Evolutionary conservation across 208 protist genomes (phyloP), one percentile per base, ranked within the genome.

Genomic region (Acanthamoeba castellanii): DNA sequence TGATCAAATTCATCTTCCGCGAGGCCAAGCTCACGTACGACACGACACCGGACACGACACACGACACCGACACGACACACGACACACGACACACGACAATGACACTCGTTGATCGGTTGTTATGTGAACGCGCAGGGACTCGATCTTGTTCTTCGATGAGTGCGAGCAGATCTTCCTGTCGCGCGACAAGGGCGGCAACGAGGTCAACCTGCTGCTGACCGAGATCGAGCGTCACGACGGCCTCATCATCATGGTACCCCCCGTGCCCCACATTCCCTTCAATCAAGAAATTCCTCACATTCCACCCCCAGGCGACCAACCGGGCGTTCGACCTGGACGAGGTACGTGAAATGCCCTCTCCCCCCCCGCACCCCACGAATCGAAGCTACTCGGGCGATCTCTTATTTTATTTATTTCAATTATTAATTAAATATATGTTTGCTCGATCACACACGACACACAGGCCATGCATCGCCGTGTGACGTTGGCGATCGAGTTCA

Each of bases 81-180:
- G 37, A 42, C 37, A 42, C 37, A 42, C 37, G 37, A 42, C 37
- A 42, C 37, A 42, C 37, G 37, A 42, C 37, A 42, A 18, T 5
- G 16, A 57, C 52, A 57, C 52, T 0, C 16, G 14, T 5, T 57
- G 52, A 57, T 18, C 52, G 14, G 11, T 11, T 5, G 52, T n/a
- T n/a, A n/a, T 42, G 16, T 57, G 52, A 57, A 20, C 13, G 50
- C 16, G 52, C 52, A 57, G 52, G 61, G 61, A 68, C 61, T 68
- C 96, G 42, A 93, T 96, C 70, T 47, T 96, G 27, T 96, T 96
- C 59, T 96, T 96, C 93, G 81, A 97, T 52, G 96, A 97, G 42
- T 96, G 95, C 61, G 96, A 97, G 64, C 25, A 94, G n/a, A 61
- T 97, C 13, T 97, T 97, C 74, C 45, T 94, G 34, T 89, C 88